phyloP scores from a whole-genome alignment of 768 basidiomycete genomes.

The Calocybe cyanea region DNA sequence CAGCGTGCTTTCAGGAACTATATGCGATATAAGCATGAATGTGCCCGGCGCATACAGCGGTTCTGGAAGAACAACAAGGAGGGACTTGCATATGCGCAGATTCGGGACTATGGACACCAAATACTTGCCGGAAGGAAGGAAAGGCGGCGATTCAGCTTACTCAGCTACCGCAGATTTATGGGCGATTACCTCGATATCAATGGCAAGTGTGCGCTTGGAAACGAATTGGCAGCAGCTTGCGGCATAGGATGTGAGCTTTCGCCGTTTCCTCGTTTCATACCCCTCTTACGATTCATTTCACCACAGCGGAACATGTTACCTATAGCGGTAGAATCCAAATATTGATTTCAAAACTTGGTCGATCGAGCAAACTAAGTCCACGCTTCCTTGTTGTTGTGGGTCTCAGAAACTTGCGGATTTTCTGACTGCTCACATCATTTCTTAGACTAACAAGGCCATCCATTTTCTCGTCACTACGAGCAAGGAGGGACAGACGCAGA shows the following conservation, averaged over 20 bases:
- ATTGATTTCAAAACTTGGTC: constrained; percentile 77
- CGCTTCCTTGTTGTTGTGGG: constrained; percentile 87
- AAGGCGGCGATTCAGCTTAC: constrained; percentile 85
- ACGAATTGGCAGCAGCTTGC: constrained; percentile 68
- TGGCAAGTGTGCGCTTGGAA: constrained; percentile 72
- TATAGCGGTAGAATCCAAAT: constrained; percentile 84
- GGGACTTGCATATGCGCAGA: constrained; percentile 79
- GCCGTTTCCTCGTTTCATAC: neutral
- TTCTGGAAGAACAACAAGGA: constrained; percentile 99
- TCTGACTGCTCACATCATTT: neutral
- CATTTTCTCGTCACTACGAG: constrained; percentile 64
- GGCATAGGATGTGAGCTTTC: constrained; percentile 63
- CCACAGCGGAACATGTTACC: constrained; percentile 65
- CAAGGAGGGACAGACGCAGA: constrained; percentile 59
- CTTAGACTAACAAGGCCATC: constrained; percentile 80
- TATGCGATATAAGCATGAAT: constrained; percentile 92
- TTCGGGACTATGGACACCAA: constrained; percentile 94
- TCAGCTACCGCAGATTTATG: constrained; percentile 91
- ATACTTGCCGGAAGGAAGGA: constrained; percentile 91
- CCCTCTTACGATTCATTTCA: neutral
- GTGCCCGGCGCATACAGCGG: constrained; percentile 89
- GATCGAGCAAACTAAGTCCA: constrained; percentile 90
- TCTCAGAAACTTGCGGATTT: constrained; percentile 6
- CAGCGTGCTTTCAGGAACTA: constrained; percentile 97
- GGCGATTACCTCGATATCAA: constrained; percentile 96